These are phyloP conservation scores for Fusarium protoensiforme DNA, from an alignment of 2,329 filamentous ascomycete species.

Conservation along the genomic window DNA sequence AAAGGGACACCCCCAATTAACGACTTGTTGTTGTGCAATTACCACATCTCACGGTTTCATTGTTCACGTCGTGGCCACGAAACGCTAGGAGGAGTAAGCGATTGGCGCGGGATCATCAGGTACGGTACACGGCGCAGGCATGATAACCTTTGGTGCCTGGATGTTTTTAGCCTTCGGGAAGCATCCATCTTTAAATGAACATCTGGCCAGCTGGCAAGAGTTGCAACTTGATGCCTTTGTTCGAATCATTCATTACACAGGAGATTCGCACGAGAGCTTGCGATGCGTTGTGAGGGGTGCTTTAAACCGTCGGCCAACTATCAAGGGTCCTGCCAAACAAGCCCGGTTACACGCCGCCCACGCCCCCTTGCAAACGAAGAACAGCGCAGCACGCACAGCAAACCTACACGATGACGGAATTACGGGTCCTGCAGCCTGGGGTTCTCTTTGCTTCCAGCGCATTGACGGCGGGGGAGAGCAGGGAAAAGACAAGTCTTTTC, in stretches of 20 bases:
- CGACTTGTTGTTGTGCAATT: not conserved
- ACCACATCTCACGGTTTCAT: not conserved
- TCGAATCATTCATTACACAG: not conserved
- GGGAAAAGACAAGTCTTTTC: not conserved
- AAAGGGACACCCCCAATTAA: not conserved
- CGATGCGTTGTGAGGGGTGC: not conserved
- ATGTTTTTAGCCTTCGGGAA: not conserved
- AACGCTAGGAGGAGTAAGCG: not conserved
- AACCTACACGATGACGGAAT: slow-evolving; percentile 17
- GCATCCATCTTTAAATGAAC: not conserved
- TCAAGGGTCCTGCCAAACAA: slow-evolving; percentile 12
- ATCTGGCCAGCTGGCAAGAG: not conserved
- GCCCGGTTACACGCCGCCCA: slow-evolving; percentile 13
- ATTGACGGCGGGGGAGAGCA: not conserved
- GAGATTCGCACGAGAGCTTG: not conserved
- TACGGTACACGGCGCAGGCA: not conserved
- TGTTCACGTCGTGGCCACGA: not conserved
- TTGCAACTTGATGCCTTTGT: not conserved
- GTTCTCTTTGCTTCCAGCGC: not conserved
- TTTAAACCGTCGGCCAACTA: not conserved
- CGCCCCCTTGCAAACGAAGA: slow-evolving; percentile 6
- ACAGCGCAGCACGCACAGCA: not conserved
- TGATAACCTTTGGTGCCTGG: slow-evolving; percentile 6
- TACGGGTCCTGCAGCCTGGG: slow-evolving; percentile 1
- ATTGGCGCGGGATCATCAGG: slow-evolving; percentile 1